Base-by-base conservation (phyloP, 768 basidiomycete genomes). In the Aureoboletus auriporus region DNA sequence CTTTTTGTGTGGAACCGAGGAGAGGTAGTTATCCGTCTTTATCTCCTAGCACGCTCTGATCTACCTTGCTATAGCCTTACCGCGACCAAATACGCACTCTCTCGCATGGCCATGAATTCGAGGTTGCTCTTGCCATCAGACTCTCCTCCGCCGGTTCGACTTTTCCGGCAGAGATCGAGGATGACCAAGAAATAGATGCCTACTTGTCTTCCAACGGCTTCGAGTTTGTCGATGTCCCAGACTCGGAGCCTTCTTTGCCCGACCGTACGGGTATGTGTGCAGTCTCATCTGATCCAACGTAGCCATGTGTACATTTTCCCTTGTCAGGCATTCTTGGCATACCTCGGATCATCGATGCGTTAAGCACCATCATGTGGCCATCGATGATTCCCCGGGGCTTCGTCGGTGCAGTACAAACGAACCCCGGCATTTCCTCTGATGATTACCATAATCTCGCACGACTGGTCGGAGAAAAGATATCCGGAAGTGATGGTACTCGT, bases 301-400 rank as follows among this genome's bases (percentile, higher is more conserved):
- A 23, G 20, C 4, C 20, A 23, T 23, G 20, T 23, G 20, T 23
- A 23, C 20, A 23, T 23, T 23, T 23, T 23, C 20, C 20, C 20
- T 23, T 23, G 20, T 31, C 40, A 80, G 82, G 69, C 14, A 72
- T 80, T 44, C 77, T 62, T 13, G 77, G 77, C 11, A 75, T 89
- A 30, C 77, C 80, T 28, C 81, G 90, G 23, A 81, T 90, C 8
- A 56, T 88, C 16, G 88, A 90, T 59, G 86, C 89, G 10, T 69
- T 93, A 38, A 84, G 87, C 64, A 90, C 90, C 1, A 80, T 93
- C 57, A 89, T 92, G 84, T 93, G 89, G 89, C 84, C 89, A 5
- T 85, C 84, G 0, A 83, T 93, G 79, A 67, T 78, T 39, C 58
- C 46, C 4, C 55, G 49, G 33, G 39, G 35, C 31, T 37, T 39